These are phyloP conservation scores for Coprinellus aureogranulatus DNA, from an alignment of 768 basidiomycete species.

Conservation along the genomic window DNA sequence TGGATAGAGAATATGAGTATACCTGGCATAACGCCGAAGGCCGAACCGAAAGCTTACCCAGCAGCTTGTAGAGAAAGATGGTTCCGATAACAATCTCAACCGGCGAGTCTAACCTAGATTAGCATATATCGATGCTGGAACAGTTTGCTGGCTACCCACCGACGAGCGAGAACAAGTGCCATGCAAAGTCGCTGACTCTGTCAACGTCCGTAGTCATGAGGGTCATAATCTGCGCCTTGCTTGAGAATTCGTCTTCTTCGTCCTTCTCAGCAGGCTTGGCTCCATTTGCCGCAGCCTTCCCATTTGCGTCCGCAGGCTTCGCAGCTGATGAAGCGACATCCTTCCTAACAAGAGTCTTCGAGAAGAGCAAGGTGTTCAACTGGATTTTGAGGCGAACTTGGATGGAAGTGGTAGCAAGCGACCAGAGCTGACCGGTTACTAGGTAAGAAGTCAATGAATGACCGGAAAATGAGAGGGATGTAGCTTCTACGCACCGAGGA, in stretches of 20 bases:
- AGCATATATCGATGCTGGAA: neutral
- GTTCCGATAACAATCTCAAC: constrained; percentile 77
- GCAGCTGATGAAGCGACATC: constrained; percentile 67
- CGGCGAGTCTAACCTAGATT: constrained; percentile 55
- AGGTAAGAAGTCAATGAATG: neutral
- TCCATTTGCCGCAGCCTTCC: constrained; percentile 4
- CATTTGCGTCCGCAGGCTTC: constrained; percentile 11
- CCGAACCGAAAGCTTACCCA: constrained; percentile 43
- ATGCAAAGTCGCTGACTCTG: constrained; percentile 80
- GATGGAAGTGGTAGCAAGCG: constrained; percentile 62
- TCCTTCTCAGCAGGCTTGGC: constrained; percentile 15
- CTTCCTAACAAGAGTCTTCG: constrained; percentile 84
- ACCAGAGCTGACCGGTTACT: constrained; percentile 74
- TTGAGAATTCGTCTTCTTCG: constrained; percentile 60
- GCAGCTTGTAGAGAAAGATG: constrained; percentile 70
- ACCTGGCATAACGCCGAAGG: no score
- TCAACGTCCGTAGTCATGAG: constrained; percentile 95
- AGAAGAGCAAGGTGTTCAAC: constrained; percentile 80
- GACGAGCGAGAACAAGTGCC: constrained; percentile 73
- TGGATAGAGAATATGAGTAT: constrained; percentile 13
- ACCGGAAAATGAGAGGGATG: neutral
- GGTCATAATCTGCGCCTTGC: constrained; percentile 85
- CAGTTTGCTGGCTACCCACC: constrained; percentile 38
- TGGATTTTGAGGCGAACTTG: constrained; percentile 72
- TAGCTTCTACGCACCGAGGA: constrained; percentile 30